Evolutionary conservation across 1,284 basidiomycete genomes (phyloP), one percentile per base, ranked within the genome.

Genomic region (Sporisorium sorghi): DNA sequence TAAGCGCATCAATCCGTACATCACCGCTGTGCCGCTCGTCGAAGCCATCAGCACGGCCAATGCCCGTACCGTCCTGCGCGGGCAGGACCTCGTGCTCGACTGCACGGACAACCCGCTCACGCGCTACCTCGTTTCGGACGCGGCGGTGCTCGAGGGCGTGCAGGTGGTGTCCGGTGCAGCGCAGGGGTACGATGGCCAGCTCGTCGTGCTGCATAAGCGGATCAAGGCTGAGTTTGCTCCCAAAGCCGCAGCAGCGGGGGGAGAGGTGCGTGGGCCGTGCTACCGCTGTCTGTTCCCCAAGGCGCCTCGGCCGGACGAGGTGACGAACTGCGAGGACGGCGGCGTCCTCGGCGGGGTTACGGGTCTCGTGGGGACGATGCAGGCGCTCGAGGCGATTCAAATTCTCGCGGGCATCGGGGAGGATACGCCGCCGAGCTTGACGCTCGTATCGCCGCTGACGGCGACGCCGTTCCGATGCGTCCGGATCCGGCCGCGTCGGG

Each of bases 21-120:
- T 83, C 39, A 61, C 47, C 11, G 67, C 80, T 11, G 52, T 57
- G 4, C 63, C 82, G 2, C 21, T 77, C 14, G 26, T 47, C 2
- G 64, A 48, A 14, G 54, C 71, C 2, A 48, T 84, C 11, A 62
- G 55, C 23, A 35, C 76, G 0, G 30, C 50, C 21, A 84, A 84
- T 56, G 82, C 82, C 1, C 62, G 72, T 2, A 28, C 48, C 24
- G 44, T 79, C 23, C 64, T 79, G 43, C 33, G 49, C 2, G 61
- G 58, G 2, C 76, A 83, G 35, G 90, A 93, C 81, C 85, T 97
- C 43, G 88, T 98, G 49, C 87, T 99, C 15, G 97, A 99, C 86
- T 98, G 96, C 86, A 97, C 94, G 2, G 96, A 99, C 85, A 96
- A 97, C 71, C 90, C 92, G 2, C 89, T 91, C 4, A 95, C 93